These are phyloP conservation scores for Austroboletus eburneus DNA, from an alignment of 768 basidiomycete genomes.

Conservation along the genomic window DNA sequence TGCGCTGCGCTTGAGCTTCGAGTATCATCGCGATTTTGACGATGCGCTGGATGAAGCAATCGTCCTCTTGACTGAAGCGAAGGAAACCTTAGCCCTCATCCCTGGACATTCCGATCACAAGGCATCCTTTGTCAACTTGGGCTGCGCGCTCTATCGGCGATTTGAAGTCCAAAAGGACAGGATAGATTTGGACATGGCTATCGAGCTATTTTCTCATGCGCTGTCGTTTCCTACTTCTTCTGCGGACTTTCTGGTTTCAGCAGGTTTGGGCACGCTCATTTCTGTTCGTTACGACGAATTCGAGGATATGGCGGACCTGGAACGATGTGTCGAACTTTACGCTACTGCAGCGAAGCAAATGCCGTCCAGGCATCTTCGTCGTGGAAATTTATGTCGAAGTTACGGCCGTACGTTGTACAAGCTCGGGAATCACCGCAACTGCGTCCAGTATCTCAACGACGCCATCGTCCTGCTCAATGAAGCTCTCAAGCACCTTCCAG, in stretches of 20 bases:
- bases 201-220: conserved; percentile 9
- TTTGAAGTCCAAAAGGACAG: conserved; percentile 8
- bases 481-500: conserved; percentile 6
- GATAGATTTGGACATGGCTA: conserved; percentile 16
- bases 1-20: conserved; percentile 10
- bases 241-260: conserved; percentile 4
- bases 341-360: conserved; percentile 4
- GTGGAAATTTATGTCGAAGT: conserved; percentile 3
- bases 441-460: not conserved
- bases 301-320: conserved; percentile 10
- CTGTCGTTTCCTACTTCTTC: conserved; percentile 5
- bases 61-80: conserved; percentile 17
- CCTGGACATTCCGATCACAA: conserved; percentile 5
- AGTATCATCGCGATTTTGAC: not conserved
- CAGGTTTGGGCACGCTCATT: conserved; percentile 10
- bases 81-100: conserved; percentile 8
- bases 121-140: conserved; percentile 9
- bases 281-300: conserved; percentile 5
- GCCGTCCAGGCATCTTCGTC: conserved; percentile 10
- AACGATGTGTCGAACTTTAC: conserved; percentile 13
- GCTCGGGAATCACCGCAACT: conserved; percentile 3
- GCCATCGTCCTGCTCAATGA: conserved; percentile 11
- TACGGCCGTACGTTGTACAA: conserved; percentile 10
- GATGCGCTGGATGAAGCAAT: conserved; percentile 24
- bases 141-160: conserved; percentile 10